Evolutionary conservation across 176 grass and related monocot species (phyloP).

Genomic region (Paspalum notatum): DNA sequence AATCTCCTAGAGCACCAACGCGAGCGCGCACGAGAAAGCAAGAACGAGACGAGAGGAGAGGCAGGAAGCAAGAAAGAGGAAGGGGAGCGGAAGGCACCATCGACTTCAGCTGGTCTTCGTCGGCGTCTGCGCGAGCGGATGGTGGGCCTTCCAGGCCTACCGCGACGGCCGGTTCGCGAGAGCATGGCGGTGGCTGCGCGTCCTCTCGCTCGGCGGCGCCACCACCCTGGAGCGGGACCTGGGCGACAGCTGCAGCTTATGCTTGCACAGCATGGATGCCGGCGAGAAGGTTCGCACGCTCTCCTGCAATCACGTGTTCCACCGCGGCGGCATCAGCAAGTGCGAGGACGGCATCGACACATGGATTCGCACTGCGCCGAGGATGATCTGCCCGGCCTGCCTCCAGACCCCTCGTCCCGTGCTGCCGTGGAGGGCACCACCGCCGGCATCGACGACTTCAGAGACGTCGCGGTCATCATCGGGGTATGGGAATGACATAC

Average conservation of each 20-base stretch:
- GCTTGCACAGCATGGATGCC: not conserved
- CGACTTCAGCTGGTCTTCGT: too few species aligned
- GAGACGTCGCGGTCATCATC: too few species aligned
- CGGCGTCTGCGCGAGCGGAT: too few species aligned
- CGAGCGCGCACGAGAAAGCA: too few species aligned
- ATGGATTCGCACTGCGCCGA: not conserved
- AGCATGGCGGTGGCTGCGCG: not conserved
- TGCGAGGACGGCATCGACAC: not conserved
- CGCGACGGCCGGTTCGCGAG: too few species aligned
- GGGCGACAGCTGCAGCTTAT: not conserved
- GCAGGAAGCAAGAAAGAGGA: not conserved
- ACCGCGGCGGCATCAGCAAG: not conserved
- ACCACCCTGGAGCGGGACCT: constrained; percentile 10
- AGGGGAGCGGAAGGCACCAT: not conserved
- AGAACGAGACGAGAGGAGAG: not conserved
- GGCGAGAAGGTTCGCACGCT: constrained; percentile 21
- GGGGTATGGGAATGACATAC: too few species aligned
- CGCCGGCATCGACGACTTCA: not conserved
- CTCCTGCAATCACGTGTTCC: constrained; percentile 17
- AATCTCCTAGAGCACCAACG: not conserved
- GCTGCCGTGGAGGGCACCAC: not conserved
- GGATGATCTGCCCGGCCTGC: not conserved
- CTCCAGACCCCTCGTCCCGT: not conserved
- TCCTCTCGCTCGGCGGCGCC: constrained; percentile 19
- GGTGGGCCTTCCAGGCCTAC: too few species aligned